Percentiles rank a stretch among this genome's conserved stretches.
phyloP scores from a whole-genome alignment of 2,329 filamentous ascomycete genomes.

The Aureobasidium zeae region DNA sequence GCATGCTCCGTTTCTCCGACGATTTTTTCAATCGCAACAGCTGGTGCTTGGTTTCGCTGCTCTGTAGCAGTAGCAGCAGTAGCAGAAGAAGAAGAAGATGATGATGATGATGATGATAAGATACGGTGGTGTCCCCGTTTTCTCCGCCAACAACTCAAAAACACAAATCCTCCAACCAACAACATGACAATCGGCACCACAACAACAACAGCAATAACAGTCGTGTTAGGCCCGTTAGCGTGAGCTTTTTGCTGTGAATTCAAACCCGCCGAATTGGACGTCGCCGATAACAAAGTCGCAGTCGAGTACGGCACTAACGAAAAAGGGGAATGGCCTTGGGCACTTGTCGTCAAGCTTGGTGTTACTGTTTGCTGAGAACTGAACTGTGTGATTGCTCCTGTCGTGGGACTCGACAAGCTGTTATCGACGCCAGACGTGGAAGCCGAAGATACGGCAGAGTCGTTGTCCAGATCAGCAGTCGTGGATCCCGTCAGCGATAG shows the following conservation, averaged over 20 bases:
- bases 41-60: neutral
- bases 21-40: neutral
- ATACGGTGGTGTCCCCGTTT: conserved; percentile 1
- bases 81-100: neutral
- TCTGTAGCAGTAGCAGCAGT: neutral
- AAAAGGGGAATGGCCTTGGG: no score
- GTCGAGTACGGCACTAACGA: no score
- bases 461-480: no score
- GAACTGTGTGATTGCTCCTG: neutral
- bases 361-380: neutral
- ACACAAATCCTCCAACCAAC: neutral
- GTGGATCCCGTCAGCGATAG: no score
- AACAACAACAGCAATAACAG: conserved; percentile 7
- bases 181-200: conserved; percentile 6
- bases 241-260: neutral
- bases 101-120: no score
- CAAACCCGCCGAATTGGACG: no score
- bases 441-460: no score
- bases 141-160: conserved; percentile 4
- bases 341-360: conserved; percentile 7
- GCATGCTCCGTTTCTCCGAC: neutral
- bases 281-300: no score
- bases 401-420: no score
- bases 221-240: neutral
- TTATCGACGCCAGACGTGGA: no score